phyloP scores from a whole-genome alignment of 129 eudicot species.

The Flaveria trinervia region DNA sequence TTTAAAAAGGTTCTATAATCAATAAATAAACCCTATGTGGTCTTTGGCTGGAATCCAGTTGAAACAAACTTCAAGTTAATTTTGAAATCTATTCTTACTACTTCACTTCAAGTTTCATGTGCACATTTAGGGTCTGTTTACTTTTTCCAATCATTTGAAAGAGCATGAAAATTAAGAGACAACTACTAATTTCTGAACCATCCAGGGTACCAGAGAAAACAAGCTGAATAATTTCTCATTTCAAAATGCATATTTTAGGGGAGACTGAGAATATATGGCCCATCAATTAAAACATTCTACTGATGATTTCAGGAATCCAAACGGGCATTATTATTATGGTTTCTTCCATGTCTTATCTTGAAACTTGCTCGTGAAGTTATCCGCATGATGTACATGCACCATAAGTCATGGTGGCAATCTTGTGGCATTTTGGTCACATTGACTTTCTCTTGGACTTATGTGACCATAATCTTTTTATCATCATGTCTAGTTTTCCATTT shows the following conservation, averaged over 20 bases:
- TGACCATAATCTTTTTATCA: slow-evolving; percentile 53
- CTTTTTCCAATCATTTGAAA: background rate
- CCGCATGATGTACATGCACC: slow-evolving; percentile 56
- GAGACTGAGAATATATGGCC: no score
- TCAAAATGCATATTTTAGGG: background rate
- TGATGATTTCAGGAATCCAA: slow-evolving; percentile 46
- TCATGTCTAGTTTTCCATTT: slow-evolving; percentile 72
- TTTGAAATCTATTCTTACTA: background rate
- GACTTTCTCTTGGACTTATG: slow-evolving; percentile 62
- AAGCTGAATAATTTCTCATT: background rate
- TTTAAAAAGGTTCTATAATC: background rate
- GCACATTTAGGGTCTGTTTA: background rate
- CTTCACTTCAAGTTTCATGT: background rate
- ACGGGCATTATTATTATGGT: slow-evolving; percentile 55
- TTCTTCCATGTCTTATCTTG: slow-evolving; percentile 67
- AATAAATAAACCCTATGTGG: background rate
- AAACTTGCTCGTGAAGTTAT: slow-evolving; percentile 67
- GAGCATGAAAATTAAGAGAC: background rate
- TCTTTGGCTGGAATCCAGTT: background rate
- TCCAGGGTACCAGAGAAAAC: background rate
- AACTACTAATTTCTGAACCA: background rate
- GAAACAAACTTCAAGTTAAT: background rate
- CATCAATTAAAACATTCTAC: no score
- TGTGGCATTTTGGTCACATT: slow-evolving; percentile 44
- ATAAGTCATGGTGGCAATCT: slow-evolving; percentile 65